A percentile compares a stretch with the other conserved stretches of the same genome.
Conservation (phyloP, 495 filamentous ascomycete genomes). For the Trichoderma asperelloides region DNA sequence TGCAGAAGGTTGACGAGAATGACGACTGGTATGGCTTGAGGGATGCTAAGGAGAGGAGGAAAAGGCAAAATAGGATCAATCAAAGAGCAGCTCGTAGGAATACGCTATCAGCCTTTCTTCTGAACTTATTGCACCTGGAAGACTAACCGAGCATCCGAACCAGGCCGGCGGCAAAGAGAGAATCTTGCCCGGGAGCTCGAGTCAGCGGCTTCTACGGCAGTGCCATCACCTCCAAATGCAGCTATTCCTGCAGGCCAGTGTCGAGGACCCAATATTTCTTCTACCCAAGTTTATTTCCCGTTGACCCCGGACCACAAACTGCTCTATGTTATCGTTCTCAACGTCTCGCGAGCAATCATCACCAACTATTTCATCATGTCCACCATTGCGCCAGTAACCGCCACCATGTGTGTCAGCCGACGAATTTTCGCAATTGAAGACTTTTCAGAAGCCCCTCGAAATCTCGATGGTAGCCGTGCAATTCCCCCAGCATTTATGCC, state of each 20-base stretch:
- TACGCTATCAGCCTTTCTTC: neutral
- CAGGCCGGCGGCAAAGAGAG: neutral
- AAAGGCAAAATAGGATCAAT: neutral
- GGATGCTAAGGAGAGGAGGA: constrained; percentile 2
- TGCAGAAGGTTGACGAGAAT: neutral
- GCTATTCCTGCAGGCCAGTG: neutral
- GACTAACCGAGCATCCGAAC: neutral
- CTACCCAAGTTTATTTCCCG: neutral
- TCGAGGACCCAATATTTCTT: neutral
- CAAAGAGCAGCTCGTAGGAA: neutral
- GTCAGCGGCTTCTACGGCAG: neutral
- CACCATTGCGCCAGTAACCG: neutral
- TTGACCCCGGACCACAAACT: neutral
- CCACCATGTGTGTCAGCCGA: neutral
- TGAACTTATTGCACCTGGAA: neutral
- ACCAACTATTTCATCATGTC: neutral
- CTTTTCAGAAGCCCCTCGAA: neutral
- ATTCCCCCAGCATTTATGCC: neutral
- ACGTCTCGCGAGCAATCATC: neutral
- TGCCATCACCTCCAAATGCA: neutral
- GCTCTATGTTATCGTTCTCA: neutral
- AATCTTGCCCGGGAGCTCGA: neutral
- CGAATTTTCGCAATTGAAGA: neutral
- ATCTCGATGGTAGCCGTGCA: neutral
- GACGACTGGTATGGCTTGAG: neutral